These are phyloP conservation scores for Fraxinus cuspidata DNA, from an alignment of 257 asterid species.

Conservation along the genomic window DNA sequence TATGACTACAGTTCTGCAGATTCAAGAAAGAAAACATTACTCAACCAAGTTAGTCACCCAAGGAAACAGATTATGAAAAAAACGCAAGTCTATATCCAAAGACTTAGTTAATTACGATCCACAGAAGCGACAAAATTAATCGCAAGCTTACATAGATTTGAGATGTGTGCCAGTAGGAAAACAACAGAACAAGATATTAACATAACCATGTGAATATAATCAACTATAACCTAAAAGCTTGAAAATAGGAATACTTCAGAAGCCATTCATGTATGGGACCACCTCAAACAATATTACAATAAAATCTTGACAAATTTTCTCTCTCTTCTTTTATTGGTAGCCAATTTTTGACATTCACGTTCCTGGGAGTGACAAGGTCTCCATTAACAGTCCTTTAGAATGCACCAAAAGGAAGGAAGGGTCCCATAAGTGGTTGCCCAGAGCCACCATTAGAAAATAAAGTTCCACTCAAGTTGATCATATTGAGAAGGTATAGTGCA, in stretches of 20 bases:
- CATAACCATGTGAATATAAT: conserved; percentile 25
- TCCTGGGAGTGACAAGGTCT: conserved; percentile 61
- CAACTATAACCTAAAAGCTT: conserved; percentile 27
- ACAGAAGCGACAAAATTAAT: conserved; percentile 1
- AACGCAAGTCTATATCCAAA: not conserved
- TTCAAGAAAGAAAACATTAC: not conserved
- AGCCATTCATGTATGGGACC: conserved; percentile 43
- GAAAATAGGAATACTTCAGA: conserved; percentile 29
- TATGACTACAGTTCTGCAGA: not conserved
- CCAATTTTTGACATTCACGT: conserved; percentile 56
- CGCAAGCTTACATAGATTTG: not conserved
- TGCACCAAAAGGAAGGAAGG: conserved; percentile 40
- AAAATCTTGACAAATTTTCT: conserved; percentile 33
- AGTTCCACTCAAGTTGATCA: conserved; percentile 39
- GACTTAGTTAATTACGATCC: not conserved
- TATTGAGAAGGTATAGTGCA: conserved; percentile 35
- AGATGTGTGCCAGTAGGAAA: conserved; percentile 1
- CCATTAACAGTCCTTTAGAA: conserved; percentile 46
- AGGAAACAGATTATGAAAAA: not conserved
- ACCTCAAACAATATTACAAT: conserved; percentile 29
- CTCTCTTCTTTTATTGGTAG: conserved; percentile 41
- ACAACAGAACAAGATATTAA: conserved; percentile 18
- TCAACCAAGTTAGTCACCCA: not conserved
- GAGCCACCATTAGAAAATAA: conserved; percentile 49
- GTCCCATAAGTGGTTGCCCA: conserved; percentile 38